A percentile compares a stretch with the other conserved stretches of the same genome.
Conservation (phyloP, 2,329 filamentous ascomycete species). For the Dryadomyces quercus-mongolicae region DNA sequence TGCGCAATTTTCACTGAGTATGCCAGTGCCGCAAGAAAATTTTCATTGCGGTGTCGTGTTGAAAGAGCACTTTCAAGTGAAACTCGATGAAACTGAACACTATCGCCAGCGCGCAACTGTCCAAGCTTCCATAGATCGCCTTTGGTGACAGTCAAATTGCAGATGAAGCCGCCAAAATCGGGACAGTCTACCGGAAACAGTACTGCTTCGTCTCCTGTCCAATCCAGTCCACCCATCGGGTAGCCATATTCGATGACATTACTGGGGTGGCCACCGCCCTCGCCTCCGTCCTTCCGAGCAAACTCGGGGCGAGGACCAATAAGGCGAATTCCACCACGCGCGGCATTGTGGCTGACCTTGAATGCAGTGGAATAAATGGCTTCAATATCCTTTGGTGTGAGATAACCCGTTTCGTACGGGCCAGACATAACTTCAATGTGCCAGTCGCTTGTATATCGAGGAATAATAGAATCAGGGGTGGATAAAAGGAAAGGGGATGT, state of each 20-base stretch:
- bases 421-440: slow-evolving; percentile 19
- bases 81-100: background rate
- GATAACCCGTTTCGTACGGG: slow-evolving; percentile 19
- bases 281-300: slow-evolving; percentile 4
- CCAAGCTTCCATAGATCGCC: slow-evolving; percentile 25
- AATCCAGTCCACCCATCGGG: slow-evolving; percentile 19
- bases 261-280: slow-evolving; percentile 5
- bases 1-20: background rate
- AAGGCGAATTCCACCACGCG: slow-evolving; percentile 5
- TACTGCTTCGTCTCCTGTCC: slow-evolving; percentile 21
- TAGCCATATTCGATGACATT: slow-evolving; percentile 5
- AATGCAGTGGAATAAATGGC: slow-evolving; percentile 1
- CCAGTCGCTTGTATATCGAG: background rate
- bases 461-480: background rate
- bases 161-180: slow-evolving; percentile 20
- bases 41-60: background rate
- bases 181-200: slow-evolving; percentile 23
- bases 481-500: background rate
- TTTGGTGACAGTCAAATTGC: slow-evolving; percentile 17
- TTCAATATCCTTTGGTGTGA: slow-evolving; percentile 13
- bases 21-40: background rate
- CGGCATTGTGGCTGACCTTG: slow-evolving; percentile 4
- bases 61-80: background rate
- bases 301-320: slow-evolving; percentile 1
- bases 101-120: slow-evolving; percentile 20